Base-by-base conservation (phyloP, 2,329 filamentous ascomycete genomes). In the Talaromyces amestolkiae region DNA sequence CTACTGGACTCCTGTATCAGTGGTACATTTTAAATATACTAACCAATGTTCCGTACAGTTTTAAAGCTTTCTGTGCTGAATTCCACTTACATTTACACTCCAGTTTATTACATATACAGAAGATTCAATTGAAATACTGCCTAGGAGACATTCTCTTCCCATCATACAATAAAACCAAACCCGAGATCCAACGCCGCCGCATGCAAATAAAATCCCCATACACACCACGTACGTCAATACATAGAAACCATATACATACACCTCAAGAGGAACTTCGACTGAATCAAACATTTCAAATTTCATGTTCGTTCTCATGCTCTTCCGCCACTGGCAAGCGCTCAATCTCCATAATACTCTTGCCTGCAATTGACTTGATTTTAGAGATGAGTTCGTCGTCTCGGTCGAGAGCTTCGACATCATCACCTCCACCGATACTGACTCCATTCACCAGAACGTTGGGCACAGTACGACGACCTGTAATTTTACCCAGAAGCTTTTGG, bases 371-470 rank as follows among this genome's bases (percentile, higher is more conserved):
- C 75, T 86, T 87, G 68, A 98, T 84, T 76, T 88, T 95, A 64
- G 86, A 85, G 8, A 87, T 84, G 67, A 98, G 81, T 65, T 86
- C 85, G 68, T 89, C 88, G 37, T 85, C 83, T 33, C 81, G 77
- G 74, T 93, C 87, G 67, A 98, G 81, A 31, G 86, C 88, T 58
- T 87, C 85, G 65, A 99, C 86, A 67, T 97, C 92, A 74, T 98
- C 94, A 59, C 92, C 88, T 24, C 95, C 95, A 56, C 95, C 95
- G 67, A 98, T 92, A 77, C 91, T 95, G 76, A 89, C 88, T 54
- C 92, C 93, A 72, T 92, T 91, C 72, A 99, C 84, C 71, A 99
- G 84, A 41, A 98, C 85, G 75, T 99, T 99, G 17, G 95, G 95
- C 0, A 99, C 95, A 0, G 95, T 99, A 66, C 82, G 84, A 59